A percentile compares a stretch with the other conserved stretches of the same genome.
Conservation (phyloP, 2,329 filamentous ascomycete genomes). For the Stagonosporopsis chrysanthemi region DNA sequence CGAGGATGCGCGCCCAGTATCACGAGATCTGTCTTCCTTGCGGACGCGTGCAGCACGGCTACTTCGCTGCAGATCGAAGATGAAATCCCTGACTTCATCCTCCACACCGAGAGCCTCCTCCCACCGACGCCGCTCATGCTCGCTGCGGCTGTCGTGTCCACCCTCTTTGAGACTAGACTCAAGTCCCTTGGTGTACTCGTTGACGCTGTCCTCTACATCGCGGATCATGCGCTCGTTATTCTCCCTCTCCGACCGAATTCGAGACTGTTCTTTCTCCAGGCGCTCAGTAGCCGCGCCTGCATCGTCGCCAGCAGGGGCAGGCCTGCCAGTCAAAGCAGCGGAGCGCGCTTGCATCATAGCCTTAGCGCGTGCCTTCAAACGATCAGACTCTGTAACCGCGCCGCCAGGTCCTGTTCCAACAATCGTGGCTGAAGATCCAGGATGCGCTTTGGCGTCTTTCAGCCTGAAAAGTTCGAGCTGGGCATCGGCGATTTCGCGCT, state of each 20-base stretch:
- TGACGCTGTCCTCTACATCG: slow-evolving; percentile 95
- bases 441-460: slow-evolving; percentile 90
- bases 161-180: slow-evolving; percentile 89
- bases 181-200: slow-evolving; percentile 82
- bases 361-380: slow-evolving; percentile 91
- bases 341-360: slow-evolving; percentile 99
- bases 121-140: slow-evolving; percentile 93
- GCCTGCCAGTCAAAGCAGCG: slow-evolving; percentile 87
- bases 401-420: slow-evolving; percentile 94
- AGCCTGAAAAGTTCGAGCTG: slow-evolving; percentile 91
- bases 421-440: slow-evolving; percentile 78
- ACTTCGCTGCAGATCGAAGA: slow-evolving; percentile 90
- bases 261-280: slow-evolving; percentile 85
- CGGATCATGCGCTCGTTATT: slow-evolving; percentile 96
- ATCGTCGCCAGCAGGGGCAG: slow-evolving; percentile 73
- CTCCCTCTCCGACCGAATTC: slow-evolving; percentile 83
- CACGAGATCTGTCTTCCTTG: slow-evolving; percentile 57
- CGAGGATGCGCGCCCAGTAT: slow-evolving; percentile 51
- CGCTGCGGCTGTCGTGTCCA: slow-evolving; percentile 74
- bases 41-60: slow-evolving; percentile 78
- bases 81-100: slow-evolving; percentile 96
- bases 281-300: slow-evolving; percentile 82
- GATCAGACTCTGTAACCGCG: slow-evolving; percentile 87
- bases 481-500: slow-evolving; percentile 91
- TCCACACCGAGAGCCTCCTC: slow-evolving; percentile 96